These are phyloP conservation scores for Globisporangium camurandrum DNA, from an alignment of 352 stramenopile species.

Conservation along the genomic window DNA sequence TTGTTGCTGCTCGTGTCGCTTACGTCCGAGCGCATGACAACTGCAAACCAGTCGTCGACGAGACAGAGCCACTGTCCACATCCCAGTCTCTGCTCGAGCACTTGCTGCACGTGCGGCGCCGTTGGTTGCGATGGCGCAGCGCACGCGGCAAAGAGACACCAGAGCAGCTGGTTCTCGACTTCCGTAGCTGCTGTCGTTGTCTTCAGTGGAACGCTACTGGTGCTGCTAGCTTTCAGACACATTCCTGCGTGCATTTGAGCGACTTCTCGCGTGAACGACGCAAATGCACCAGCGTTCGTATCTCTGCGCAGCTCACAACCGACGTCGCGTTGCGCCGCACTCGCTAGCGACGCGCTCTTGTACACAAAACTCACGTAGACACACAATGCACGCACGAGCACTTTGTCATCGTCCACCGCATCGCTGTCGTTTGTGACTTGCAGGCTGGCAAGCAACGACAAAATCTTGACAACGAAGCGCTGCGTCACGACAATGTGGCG, in stretches of 20 bases:
- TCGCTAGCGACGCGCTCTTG: slow-evolving; percentile 4
- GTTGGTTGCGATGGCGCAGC: slow-evolving; percentile 1
- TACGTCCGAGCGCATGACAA: neutral
- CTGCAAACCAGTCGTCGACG: slow-evolving; percentile 10
- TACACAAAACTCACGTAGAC: slow-evolving; percentile 55
- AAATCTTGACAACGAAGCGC: slow-evolving; percentile 47
- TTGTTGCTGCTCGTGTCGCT: neutral
- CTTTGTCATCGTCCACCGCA: slow-evolving; percentile 10
- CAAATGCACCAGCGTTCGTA: slow-evolving; percentile 16
- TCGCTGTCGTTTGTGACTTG: neutral
- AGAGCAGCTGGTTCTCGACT: slow-evolving; percentile 20
- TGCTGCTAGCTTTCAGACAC: slow-evolving; percentile 2
- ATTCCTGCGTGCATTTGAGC: slow-evolving; percentile 13
- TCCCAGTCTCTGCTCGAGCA: neutral
- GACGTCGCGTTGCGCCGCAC: slow-evolving; percentile 27
- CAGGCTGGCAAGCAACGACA: slow-evolving; percentile 20
- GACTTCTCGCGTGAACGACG: slow-evolving; percentile 11
- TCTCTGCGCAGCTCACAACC: slow-evolving; percentile 35
- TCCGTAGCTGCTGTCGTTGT: neutral
- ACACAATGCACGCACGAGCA: slow-evolving; percentile 33
- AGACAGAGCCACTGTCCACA: slow-evolving; percentile 11
- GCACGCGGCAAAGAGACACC: slow-evolving; percentile 18
- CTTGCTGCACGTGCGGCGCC: slow-evolving; percentile 2
- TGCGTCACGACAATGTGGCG: slow-evolving; percentile 39
- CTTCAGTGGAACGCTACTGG: neutral